These are phyloP conservation scores for Aspergillus saccharolyticus DNA, from an alignment of 495 filamentous ascomycete species.

Conservation along the genomic window DNA sequence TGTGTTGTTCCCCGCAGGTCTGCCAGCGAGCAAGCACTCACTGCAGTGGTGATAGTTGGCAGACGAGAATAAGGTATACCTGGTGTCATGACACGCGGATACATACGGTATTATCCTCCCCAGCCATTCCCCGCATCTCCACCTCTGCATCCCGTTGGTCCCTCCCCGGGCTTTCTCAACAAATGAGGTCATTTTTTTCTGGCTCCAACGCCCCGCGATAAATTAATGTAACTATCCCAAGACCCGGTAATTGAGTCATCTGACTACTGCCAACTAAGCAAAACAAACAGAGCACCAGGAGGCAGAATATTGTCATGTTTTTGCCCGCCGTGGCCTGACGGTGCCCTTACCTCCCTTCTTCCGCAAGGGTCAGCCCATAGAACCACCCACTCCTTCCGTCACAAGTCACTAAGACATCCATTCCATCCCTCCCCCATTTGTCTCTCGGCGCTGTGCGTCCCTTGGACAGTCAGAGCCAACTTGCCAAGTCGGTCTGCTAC, in stretches of 20 bases:
- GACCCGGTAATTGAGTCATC: not conserved
- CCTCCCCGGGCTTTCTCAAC: no score
- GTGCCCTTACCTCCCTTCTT: not conserved
- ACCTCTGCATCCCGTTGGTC: not conserved
- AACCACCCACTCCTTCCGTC: not conserved
- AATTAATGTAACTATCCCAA: not conserved
- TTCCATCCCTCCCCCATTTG: not conserved
- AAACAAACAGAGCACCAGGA: not conserved
- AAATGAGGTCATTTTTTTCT: not conserved
- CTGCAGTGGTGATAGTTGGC: not conserved
- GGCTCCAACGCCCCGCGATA: not conserved
- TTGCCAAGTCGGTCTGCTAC: not conserved
- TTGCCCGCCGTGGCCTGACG: not conserved
- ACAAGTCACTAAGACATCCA: not conserved
- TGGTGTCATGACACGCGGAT: no score
- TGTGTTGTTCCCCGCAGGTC: not conserved
- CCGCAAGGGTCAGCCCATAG: conserved; percentile 6
- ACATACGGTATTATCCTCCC: not conserved
- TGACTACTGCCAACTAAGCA: not conserved
- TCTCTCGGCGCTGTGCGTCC: no score
- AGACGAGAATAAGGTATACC: not conserved
- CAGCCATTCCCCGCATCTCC: conserved; percentile 5
- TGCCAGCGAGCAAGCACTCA: not conserved
- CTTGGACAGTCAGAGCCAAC: not conserved
- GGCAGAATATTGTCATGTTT: not conserved